Base-by-base conservation (phyloP, 2,329 filamentous ascomycete species). In the Sporothrix pseudoabietina region DNA sequence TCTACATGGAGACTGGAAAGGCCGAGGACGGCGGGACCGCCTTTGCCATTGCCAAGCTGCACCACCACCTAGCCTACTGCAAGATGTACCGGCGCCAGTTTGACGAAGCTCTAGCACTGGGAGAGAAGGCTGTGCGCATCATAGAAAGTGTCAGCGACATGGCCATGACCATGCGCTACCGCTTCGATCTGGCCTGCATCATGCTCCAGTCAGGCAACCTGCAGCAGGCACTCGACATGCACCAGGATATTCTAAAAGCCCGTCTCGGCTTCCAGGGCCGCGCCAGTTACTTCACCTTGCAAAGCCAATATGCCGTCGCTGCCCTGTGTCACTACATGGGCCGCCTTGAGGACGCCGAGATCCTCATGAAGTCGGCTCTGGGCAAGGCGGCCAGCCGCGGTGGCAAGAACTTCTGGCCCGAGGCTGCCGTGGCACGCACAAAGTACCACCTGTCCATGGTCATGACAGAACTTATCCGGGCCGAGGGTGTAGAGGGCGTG, bases 221-320 rank as follows among this genome's bases (percentile, higher is more conserved):
- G 16, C 69, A 73, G 6, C 16, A 59, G 57, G 74, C 74, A 7
- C 68, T 76, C 7, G 71, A 71, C 8, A 69, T 73, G 73, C 75
- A 76, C 68, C 70, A 72, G 35, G 54, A 57, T 12, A 74, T 76
- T 26, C 68, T 76, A 30, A 73, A 74, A 44, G 73, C 74, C 3
- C 75, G 75, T 10, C 75, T 76, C 3, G 74, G 74, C 19, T 74
- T 76, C 52, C 74, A 74, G 69, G 74, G 75, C 4, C 74, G 74
- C 12, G 73, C 73, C 1, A 76, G 73, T 63, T 76, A 75, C 75
- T 75, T 75, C 59, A 76, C 75, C 16, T 71, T 76, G 35, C 75
- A 76, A 54, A 75, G 75, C 39, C 75, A 75, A 52, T 76, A 76
- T 22, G 74, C 75, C 3, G 74, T 76, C 2, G 75, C 74, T 19